phyloP scores from a whole-genome alignment of 2,329 filamentous ascomycete species.

The Sporothrix curviconia region DNA sequence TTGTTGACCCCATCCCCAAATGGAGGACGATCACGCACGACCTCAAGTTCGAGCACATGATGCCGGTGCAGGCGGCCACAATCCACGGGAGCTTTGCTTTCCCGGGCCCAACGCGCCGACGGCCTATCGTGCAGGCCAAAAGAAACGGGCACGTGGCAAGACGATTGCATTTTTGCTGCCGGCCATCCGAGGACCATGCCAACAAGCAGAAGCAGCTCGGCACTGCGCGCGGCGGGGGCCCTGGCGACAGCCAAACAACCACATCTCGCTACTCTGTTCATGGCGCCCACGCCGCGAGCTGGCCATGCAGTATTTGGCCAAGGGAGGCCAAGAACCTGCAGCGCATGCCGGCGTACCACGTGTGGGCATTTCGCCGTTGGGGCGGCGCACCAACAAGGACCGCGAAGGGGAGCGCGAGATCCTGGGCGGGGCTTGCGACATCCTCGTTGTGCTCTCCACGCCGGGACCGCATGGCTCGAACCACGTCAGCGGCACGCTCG shows the following conservation, averaged over 20 bases:
- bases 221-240: conserved; percentile 21
- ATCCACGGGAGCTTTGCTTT: conserved; percentile 41
- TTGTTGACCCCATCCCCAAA: conserved; percentile 42
- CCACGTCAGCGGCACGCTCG: conserved; percentile 67
- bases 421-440: conserved; percentile 65
- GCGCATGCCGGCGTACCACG: conserved; percentile 65
- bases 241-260: conserved; percentile 21
- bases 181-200: conserved; percentile 74
- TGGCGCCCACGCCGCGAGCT: conserved; percentile 67
- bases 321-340: conserved; percentile 66
- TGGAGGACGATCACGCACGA: conserved; percentile 43
- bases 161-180: conserved; percentile 78
- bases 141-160: conserved; percentile 85
- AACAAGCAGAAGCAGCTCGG: conserved; percentile 25
- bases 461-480: conserved; percentile 74
- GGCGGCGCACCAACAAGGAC: conserved; percentile 67
- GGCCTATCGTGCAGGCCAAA: conserved; percentile 73
- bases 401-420: conserved; percentile 66
- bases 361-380: conserved; percentile 76
- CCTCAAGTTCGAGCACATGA: conserved; percentile 47
- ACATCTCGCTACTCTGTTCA: conserved; percentile 56
- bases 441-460: conserved; percentile 75
- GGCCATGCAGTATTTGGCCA: conserved; percentile 62
- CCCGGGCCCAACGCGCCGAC: conserved; percentile 40
- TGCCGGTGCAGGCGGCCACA: conserved; percentile 48